Percentiles rank a stretch among this genome's conserved stretches.
These are phyloP conservation scores for Kwoniella botswanensis DNA, from an alignment of 768 basidiomycete genomes.

Conservation along the genomic window DNA sequence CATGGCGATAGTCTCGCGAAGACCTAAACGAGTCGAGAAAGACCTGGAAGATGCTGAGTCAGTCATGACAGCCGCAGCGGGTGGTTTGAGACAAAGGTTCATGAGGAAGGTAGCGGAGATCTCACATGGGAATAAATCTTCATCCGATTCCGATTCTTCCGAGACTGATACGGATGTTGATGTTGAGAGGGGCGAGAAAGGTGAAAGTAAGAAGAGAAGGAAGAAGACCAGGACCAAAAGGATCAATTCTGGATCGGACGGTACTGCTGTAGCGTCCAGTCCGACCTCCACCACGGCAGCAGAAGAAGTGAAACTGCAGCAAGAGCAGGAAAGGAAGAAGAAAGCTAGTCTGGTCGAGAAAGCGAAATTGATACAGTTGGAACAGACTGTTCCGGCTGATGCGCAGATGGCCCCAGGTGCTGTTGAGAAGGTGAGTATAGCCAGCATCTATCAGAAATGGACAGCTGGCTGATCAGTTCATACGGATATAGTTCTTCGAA, in stretches of 20 bases:
- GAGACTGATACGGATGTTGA: slow-evolving; percentile 34
- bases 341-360: slow-evolving; percentile 51
- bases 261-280: slow-evolving; percentile 8
- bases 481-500: slow-evolving; percentile 70
- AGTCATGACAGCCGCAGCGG: slow-evolving; percentile 80
- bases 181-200: slow-evolving; percentile 41
- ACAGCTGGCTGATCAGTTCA: background rate
- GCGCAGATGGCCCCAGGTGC: slow-evolving; percentile 76
- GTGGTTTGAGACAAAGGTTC: slow-evolving; percentile 76
- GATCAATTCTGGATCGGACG: slow-evolving; percentile 9
- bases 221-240: slow-evolving; percentile 20
- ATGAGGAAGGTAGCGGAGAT: slow-evolving; percentile 69
- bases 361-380: slow-evolving; percentile 60
- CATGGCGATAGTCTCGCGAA: slow-evolving; percentile 85
- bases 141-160: slow-evolving; percentile 59
- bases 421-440: slow-evolving; percentile 69
- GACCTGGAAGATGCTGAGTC: slow-evolving; percentile 52
- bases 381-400: slow-evolving; percentile 88
- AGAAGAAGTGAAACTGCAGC: slow-evolving; percentile 28
- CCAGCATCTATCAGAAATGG: background rate
- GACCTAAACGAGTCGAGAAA: slow-evolving; percentile 61
- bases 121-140: slow-evolving; percentile 65
- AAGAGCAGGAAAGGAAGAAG: slow-evolving; percentile 31
- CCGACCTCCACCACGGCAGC: slow-evolving; percentile 16
- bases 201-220: slow-evolving; percentile 46